Base-by-base conservation (phyloP, 352 stramenopile genomes). In the Globisporangium sylvaticum region DNA sequence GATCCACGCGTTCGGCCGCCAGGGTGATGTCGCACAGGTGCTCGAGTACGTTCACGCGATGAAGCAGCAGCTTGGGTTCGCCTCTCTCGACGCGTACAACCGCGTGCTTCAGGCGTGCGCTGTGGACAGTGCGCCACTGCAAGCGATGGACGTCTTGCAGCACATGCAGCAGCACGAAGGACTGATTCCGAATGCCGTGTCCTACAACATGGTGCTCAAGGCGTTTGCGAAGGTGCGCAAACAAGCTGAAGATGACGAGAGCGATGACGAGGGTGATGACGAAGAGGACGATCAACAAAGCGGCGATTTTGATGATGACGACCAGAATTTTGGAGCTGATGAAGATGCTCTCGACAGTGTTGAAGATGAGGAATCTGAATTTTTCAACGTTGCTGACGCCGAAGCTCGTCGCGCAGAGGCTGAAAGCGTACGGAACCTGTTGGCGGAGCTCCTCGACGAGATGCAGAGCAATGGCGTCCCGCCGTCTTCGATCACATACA, bases 201-300 rank as follows among this genome's bases (percentile, higher is more conserved):
- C 79, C 18, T 94, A 83, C 65, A 88, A 92, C 52, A 83, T 73
- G 20, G 68, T 83, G 5, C 42, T 94, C 2, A 80, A 79, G 66
- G 75, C 81, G 48, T 81, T 91, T 46, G 69, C 80, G 24, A 73
- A 64, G 71, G 63, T 71, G 34, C 39, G 55, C 9, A 62, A 59
- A 55, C 37, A 54, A 65, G 73, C 31, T n/a, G 59, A 67, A 24
- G 73, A 80, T 5, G 62, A 62, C 46, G 53, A 34, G 39, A 48
- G 39, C 8, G 46, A 68, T n/a, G 71, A 75, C 0, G 59, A 58
- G 46, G 50, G 34, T 1, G 57, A 70, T 25, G 71, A 79, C 0
- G 63, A 69, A 6, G 66, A 66, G n/a, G 52, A 69, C 12, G 58
- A 73, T 50, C 24, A 58, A 24, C 61, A 66, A 25, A 60, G 14